Percentiles rank a stretch among this genome's conserved stretches.
phyloP scores from a whole-genome alignment of 73 alveolate genomes.

The Tetrahymena thermophila region DNA sequence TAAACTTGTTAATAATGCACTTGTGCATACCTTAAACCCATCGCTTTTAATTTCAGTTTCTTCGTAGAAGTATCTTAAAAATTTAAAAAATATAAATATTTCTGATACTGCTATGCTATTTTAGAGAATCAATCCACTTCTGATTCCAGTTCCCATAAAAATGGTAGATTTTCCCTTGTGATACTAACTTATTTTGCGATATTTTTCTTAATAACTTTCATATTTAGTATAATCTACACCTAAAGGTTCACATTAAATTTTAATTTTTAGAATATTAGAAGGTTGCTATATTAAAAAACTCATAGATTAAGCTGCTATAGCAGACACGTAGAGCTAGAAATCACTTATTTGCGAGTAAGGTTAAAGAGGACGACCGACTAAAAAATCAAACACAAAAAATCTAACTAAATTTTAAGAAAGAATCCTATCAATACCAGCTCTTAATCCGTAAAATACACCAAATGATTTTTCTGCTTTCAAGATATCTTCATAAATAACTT shows the following conservation, averaged over 20 bases:
- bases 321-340: neutral
- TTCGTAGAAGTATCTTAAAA: neutral
- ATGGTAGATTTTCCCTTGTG: neutral
- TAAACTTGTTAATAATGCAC: neutral
- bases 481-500: neutral
- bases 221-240: neutral
- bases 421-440: neutral
- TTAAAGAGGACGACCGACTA: neutral
- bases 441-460: neutral
- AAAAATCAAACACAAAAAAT: neutral
- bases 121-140: neutral
- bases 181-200: neutral
- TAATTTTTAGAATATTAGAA: neutral
- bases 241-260: neutral
- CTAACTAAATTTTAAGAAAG: neutral
- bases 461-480: neutral
- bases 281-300: neutral
- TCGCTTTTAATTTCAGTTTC: neutral
- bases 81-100: neutral
- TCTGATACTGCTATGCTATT: neutral
- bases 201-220: neutral
- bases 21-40: neutral
- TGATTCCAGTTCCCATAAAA: neutral
- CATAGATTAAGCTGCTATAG: neutral
- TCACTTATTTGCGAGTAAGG: neutral